These are phyloP conservation scores for Gossypium sturtianum DNA, from an alignment of 345 rosid species.

Conservation along the genomic window DNA sequence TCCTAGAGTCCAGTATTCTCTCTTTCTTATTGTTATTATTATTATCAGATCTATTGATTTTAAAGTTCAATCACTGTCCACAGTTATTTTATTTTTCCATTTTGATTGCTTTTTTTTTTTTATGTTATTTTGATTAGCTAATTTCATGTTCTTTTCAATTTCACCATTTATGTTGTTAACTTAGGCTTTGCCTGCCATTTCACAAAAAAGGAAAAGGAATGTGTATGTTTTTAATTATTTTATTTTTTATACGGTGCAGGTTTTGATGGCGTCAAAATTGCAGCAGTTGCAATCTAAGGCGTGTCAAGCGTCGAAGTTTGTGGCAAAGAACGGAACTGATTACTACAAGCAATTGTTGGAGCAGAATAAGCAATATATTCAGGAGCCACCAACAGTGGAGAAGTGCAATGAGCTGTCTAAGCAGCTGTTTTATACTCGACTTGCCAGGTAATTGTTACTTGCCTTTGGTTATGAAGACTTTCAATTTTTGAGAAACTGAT, in stretches of 20 bases:
- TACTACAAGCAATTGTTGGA: conserved; percentile 78
- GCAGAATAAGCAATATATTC: conserved; percentile 69
- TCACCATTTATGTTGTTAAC: no score
- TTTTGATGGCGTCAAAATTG: conserved; percentile 57
- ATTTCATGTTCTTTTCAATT: neutral
- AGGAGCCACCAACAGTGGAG: conserved; percentile 78
- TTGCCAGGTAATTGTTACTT: conserved; percentile 51
- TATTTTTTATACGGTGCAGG: conserved; percentile 13
- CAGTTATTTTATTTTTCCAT: neutral
- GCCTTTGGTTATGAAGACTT: neutral
- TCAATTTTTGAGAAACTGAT: neutral
- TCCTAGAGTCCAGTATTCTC: neutral
- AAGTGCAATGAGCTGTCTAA: conserved; percentile 66
- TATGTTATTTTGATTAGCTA: neutral
- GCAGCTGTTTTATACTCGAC: conserved; percentile 81
- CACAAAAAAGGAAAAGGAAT: neutral
- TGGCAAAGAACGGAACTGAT: conserved; percentile 58
- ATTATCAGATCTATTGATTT: conserved; percentile 2
- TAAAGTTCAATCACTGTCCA: neutral
- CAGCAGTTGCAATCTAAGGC: conserved; percentile 68
- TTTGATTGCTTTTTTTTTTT: neutral
- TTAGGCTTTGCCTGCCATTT: neutral
- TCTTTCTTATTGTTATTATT: neutral
- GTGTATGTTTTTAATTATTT: neutral
- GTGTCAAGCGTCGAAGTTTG: conserved; percentile 56